Base-by-base conservation (phyloP, 495 filamentous ascomycete species). In the Aspergillus affinis region DNA sequence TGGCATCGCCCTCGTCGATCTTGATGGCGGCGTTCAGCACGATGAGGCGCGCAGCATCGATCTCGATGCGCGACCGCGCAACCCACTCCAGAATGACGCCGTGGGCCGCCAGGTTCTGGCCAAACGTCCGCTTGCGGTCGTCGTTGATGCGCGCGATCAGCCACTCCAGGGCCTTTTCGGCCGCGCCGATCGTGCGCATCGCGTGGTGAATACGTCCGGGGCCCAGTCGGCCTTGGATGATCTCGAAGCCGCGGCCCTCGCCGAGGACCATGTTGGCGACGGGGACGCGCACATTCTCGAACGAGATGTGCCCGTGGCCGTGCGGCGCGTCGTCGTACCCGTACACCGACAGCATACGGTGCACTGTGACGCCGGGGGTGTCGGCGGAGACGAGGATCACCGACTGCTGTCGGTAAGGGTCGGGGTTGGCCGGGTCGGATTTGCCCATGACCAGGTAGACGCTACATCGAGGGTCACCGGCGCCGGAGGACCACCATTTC, bases 401-500 rank as follows among this genome's bases (percentile, higher is more conserved):
- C 30, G 91, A 96, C 74, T 97, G 92, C 63, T 94, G 92, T 67
- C 82, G 83, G 81, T 95, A 95, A 20, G 84, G 74, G 71, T 93
- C 86, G 53, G 78, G 79, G 76, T 93, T 85, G 55, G 77, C 67
- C 41, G 91, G 75, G 66, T 91, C 86, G 13, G 83, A 83, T 78
- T 96, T 96, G 68, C 90, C 92, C 90, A 97, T 94, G 53, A 95
- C 90, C 26, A 97, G 84, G 75, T 96, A 97, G 62, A 96, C 73
- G 70, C 87, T 85, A 79, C 92, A 97, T 64, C 92, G 83, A 55
- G 91, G 91, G 71, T 97, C 92, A 48, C 92, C 92, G 21, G 92
- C 92, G 55, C 92, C 92, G 59, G 88, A 92, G 61, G 88, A 92
- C 92, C 92, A 97, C 92, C 92, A 97, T 90, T 97, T 97, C 88